Conservation (phyloP, 2,329 filamentous ascomycete species). For the Teratosphaeria zuluensis region DNA sequence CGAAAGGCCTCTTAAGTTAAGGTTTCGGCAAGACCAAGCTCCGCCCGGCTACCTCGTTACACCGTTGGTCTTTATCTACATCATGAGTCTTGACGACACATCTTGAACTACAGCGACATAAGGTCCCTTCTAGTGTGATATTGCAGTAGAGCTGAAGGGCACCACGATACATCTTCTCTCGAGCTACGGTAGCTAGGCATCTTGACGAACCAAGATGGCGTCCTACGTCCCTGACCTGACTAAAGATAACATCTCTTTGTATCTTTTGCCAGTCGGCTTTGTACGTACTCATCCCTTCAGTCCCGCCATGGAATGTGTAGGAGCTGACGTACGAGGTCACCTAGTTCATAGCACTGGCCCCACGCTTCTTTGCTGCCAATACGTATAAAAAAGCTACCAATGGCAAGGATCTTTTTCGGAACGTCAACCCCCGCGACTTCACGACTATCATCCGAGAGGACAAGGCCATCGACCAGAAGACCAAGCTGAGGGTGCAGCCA, state of each 20-base stretch:
- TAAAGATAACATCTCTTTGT: constrained; percentile 20
- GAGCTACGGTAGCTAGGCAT: neutral
- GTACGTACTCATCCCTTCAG: neutral
- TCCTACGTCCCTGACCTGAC: constrained; percentile 12
- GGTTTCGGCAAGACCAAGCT: neutral
- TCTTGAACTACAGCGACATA: neutral
- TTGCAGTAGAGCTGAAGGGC: neutral
- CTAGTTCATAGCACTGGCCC: constrained; percentile 26
- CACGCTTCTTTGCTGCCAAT: constrained; percentile 25
- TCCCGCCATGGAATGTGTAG: no score
- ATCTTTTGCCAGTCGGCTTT: constrained; percentile 17
- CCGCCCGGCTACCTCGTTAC: neutral
- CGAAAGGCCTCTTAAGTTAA: neutral
- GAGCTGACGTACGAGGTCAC: neutral
- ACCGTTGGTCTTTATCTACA: neutral
- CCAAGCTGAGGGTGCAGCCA: constrained; percentile 14
- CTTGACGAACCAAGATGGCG: constrained; percentile 6
- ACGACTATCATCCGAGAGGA: constrained; percentile 16
- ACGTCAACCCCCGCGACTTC: constrained; percentile 25
- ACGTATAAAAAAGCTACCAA: constrained; percentile 10
- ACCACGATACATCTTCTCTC: neutral
- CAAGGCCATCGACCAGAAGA: constrained; percentile 23
- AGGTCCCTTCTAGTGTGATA: neutral
- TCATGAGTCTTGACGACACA: neutral
- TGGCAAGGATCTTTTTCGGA: constrained; percentile 9